Percentiles rank a stretch among this genome's conserved stretches.
Evolutionary conservation across 768 basidiomycete genomes (phyloP).

Genomic region (Rhizopogon vinicolor): DNA sequence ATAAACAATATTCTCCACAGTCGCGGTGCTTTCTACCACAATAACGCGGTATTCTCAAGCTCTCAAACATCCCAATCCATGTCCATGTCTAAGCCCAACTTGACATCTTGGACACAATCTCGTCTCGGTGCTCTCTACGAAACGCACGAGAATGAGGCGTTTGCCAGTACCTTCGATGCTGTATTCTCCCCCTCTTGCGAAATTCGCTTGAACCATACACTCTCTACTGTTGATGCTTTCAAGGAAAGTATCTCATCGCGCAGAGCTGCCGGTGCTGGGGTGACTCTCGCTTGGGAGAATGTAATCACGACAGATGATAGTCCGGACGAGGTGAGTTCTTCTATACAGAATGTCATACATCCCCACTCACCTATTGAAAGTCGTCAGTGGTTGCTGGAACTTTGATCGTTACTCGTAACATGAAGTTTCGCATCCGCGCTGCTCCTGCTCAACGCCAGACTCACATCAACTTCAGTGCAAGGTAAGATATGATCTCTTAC

Average conservation of each 20-base stretch:
- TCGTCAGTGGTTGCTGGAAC: slow-evolving; percentile 31
- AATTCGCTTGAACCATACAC: slow-evolving; percentile 28
- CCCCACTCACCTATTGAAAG: slow-evolving; percentile 12
- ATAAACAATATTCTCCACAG: neutral
- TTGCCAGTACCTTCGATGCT: slow-evolving; percentile 19
- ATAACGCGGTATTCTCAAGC: neutral
- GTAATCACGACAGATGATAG: slow-evolving; percentile 24
- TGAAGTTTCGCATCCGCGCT: slow-evolving; percentile 38
- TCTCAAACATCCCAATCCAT: neutral
- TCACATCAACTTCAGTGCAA: slow-evolving; percentile 35
- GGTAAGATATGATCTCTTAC: slow-evolving; percentile 18
- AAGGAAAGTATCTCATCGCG: slow-evolving; percentile 19
- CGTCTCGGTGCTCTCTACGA: slow-evolving; percentile 25
- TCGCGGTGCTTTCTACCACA: neutral
- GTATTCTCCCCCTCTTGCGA: slow-evolving; percentile 30
- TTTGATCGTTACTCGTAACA: slow-evolving; percentile 33
- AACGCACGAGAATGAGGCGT: slow-evolving; percentile 4
- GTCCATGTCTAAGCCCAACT: slow-evolving; percentile 3
- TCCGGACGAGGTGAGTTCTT: slow-evolving; percentile 15
- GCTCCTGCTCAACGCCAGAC: slow-evolving; percentile 30
- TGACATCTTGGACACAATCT: slow-evolving; percentile 24
- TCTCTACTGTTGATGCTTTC: slow-evolving; percentile 19
- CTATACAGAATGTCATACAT: no score
- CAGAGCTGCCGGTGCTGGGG: slow-evolving; percentile 12
- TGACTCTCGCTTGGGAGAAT: slow-evolving; percentile 31